Percentiles rank a stretch among this genome's conserved stretches.
Conservation (phyloP, 495 filamentous ascomycete genomes). For the Penicillium cinerascens region DNA sequence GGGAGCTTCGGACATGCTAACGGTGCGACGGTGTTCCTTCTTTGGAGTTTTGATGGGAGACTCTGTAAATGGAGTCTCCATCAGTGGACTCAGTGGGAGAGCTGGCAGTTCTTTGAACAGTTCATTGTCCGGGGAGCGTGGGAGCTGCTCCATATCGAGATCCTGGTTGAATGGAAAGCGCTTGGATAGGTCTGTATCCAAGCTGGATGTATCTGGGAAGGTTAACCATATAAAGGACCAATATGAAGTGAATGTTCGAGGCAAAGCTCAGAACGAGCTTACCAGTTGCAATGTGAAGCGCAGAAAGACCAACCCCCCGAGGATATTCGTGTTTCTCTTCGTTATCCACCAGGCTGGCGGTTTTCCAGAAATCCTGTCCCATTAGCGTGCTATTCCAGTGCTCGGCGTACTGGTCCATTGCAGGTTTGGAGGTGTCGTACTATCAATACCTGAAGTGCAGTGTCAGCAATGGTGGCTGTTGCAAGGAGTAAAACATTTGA, state of each 20-base stretch:
- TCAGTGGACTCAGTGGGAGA: not conserved
- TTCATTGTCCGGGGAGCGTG: not conserved
- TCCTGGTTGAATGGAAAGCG: conserved; percentile 33
- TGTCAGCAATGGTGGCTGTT: not conserved
- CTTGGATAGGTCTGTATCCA: conserved; percentile 18
- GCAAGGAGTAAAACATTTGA: not conserved
- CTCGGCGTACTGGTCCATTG: conserved; percentile 23
- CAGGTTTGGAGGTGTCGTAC: not conserved
- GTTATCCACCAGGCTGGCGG: not conserved
- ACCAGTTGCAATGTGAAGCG: not conserved
- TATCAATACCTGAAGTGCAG: no score
- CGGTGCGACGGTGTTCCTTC: conserved; percentile 14
- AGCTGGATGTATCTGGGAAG: not conserved
- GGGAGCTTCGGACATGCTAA: conserved; percentile 22
- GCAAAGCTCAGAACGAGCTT: not conserved
- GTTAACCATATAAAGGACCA: not conserved
- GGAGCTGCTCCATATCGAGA: conserved; percentile 7
- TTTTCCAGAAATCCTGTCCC: conserved; percentile 31
- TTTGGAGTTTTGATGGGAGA: not conserved
- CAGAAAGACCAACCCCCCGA: not conserved
- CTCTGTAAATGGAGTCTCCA: not conserved
- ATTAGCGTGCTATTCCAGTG: conserved; percentile 33
- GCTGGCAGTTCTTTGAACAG: not conserved
- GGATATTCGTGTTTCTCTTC: not conserved
- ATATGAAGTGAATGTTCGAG: not conserved